Evolutionary conservation across 495 filamentous ascomycete species (phyloP).

Genomic region (Penicillium crystallinum): DNA sequence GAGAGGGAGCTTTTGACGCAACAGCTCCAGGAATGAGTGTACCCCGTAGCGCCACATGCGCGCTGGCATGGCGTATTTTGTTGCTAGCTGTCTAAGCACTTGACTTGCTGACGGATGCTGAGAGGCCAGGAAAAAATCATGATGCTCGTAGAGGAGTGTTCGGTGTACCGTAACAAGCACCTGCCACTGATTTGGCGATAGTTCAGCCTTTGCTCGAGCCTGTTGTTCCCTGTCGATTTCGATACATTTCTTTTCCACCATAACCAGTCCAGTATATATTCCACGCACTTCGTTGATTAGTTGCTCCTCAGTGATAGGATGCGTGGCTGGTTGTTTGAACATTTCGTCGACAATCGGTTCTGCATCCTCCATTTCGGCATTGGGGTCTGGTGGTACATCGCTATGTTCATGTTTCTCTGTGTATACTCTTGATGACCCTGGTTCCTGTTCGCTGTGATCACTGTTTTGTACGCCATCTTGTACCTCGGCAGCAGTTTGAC

Average conservation of each 20-base stretch:
- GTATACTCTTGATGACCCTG: background rate
- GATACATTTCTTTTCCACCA: conserved; percentile 77
- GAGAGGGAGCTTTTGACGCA: conserved; percentile 62
- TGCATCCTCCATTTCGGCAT: conserved; percentile 5
- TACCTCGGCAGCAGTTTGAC: background rate
- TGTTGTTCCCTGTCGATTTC: conserved; percentile 65
- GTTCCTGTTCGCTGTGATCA: background rate
- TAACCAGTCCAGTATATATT: conserved; percentile 71
- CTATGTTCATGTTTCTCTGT: too few species aligned
- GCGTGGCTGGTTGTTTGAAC: conserved; percentile 54
- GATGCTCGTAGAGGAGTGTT: conserved; percentile 70
- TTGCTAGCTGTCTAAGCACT: conserved; percentile 52
- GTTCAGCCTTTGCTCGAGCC: conserved; percentile 32
- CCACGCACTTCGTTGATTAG: conserved; percentile 61
- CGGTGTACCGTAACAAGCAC: conserved; percentile 66
- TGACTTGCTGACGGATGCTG: conserved; percentile 66
- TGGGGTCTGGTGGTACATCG: too few species aligned
- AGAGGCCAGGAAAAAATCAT: conserved; percentile 75
- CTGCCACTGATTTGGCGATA: conserved; percentile 66
- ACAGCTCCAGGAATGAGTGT: conserved; percentile 68
- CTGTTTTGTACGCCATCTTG: background rate
- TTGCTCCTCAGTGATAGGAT: conserved; percentile 70
- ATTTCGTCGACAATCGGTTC: conserved; percentile 21
- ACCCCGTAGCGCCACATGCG: conserved; percentile 85
- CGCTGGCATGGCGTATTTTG: conserved; percentile 74